Base-by-base conservation (phyloP, 2,329 filamentous ascomycete genomes). In the Phyllosticta citrichinensis region DNA sequence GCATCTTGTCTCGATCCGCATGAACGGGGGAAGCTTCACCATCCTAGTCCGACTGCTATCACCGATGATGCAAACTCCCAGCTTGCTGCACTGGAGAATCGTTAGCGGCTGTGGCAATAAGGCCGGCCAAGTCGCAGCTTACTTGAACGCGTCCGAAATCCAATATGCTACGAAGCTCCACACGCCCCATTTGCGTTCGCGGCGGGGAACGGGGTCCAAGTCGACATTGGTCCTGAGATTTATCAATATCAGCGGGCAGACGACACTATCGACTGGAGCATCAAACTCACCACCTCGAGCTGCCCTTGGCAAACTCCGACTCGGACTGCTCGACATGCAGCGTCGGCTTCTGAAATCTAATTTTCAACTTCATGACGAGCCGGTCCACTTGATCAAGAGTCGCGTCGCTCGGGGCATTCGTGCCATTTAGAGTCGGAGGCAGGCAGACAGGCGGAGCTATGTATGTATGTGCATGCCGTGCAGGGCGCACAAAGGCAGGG, bases 81-180 rank as follows among this genome's bases (percentile, higher is more conserved):
- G 50, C 79, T 81, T n/a, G 78, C 76, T 9, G 76, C 75, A 62
- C 71, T 74, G 61, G 12, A 58, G 35, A 19, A 55, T 67, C 54
- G 52, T 54, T 19, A 24, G 12, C 20, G 3, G 11, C 11, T 2
- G 19, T 12, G 17, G 20, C 11, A 22, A 10, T 17, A 35, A 8
- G n/a, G 20, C 17, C 14, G 47, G 8, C 1, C 11, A 14, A 20
- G 6, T 20, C 25, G 20, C n/a, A 57, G 22, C 58, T 53, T 27
- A 74, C 76, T 80, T 80, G 70, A 80, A 80, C 9, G 77, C 77
- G 65, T 81, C 79, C 19, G 76, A 78, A 35, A 81, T 75, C 79
- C 79, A 81, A 64, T 81, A 81, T 47, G 77, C 78, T 60, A 81
- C 69, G 59, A 80, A 74, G 59, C 73, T 76, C 19, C 69, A 70